Percentiles rank a stretch among this genome's conserved stretches.
Conservation (phyloP, 1,139 yeast genomes). For the Barnettozyma hawaiiensis region DNA sequence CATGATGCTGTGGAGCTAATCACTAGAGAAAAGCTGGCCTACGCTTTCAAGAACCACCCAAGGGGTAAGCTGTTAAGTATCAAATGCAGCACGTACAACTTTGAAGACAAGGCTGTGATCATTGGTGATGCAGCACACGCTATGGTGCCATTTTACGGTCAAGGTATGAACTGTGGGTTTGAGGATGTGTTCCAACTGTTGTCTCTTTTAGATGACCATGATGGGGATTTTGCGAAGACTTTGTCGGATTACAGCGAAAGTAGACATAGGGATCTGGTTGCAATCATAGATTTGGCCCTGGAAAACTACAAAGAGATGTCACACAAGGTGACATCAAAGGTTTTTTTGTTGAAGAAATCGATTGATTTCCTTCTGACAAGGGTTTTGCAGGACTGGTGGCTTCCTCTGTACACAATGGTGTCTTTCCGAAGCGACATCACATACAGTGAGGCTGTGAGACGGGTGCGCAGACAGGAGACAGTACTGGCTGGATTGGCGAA, state of each 20-base stretch:
- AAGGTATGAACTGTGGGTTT: slow-evolving; percentile 95
- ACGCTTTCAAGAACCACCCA: slow-evolving; percentile 57
- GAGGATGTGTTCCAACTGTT: slow-evolving; percentile 77
- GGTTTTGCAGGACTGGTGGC: slow-evolving; percentile 56
- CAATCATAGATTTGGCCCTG: slow-evolving; percentile 75
- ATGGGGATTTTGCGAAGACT: slow-evolving; percentile 40
- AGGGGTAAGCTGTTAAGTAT: slow-evolving; percentile 71
- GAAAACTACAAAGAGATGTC: slow-evolving; percentile 88
- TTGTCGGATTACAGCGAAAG: slow-evolving; percentile 50
- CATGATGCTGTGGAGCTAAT: slow-evolving; percentile 70
- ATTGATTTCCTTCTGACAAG: slow-evolving; percentile 63
- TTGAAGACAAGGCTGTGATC: slow-evolving; percentile 56
- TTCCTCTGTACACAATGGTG: slow-evolving; percentile 89
- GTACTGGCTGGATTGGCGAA: slow-evolving; percentile 28
- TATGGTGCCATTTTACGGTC: slow-evolving; percentile 97
- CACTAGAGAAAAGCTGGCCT: slow-evolving; percentile 49
- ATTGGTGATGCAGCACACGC: slow-evolving; percentile 95
- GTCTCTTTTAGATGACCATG: slow-evolving; percentile 44
- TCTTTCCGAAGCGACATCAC: slow-evolving; percentile 81
- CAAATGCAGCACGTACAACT: slow-evolving; percentile 64
- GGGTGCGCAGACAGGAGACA: slow-evolving; percentile 44
- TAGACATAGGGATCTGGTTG: slow-evolving; percentile 62
- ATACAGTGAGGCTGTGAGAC: slow-evolving; percentile 64
- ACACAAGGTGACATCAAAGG: slow-evolving; percentile 61
- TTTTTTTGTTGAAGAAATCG: slow-evolving; percentile 60